Conservation (phyloP, 106 monocot genomes). For the Allium fistulosum region DNA sequence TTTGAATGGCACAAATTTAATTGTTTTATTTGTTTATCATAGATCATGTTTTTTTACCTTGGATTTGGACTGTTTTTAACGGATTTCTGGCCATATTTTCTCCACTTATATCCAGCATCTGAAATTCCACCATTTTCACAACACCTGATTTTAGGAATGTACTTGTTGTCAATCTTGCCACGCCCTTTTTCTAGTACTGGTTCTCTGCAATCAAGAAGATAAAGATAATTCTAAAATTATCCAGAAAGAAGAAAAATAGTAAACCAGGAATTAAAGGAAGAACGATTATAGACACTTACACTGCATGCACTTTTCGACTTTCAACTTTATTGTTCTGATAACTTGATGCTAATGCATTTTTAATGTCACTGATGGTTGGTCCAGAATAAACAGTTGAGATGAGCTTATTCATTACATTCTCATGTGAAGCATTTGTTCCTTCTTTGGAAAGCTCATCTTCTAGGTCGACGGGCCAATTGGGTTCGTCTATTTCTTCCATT, state of each 20-base stretch:
- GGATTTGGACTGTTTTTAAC: conserved; percentile 82
- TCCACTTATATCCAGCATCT: conserved; percentile 77
- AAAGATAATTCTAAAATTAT: too few species aligned
- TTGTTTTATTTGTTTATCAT: too few species aligned
- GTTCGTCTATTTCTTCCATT: conserved; percentile 23
- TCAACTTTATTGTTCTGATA: conserved; percentile 6
- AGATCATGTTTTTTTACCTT: too few species aligned
- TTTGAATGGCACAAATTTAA: too few species aligned
- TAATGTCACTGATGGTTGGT: conserved; percentile 61
- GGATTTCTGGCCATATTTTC: conserved; percentile 74
- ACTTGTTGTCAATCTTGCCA: conserved; percentile 74
- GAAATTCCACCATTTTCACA: conserved; percentile 35
- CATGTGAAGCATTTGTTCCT: conserved; percentile 1
- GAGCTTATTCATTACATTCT: conserved; percentile 52
- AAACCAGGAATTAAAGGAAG: neutral
- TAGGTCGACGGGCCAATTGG: conserved; percentile 12
- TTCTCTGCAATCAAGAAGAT: conserved; percentile 27
- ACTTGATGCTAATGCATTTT: conserved; percentile 45
- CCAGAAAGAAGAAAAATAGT: neutral
- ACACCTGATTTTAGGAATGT: conserved; percentile 64
- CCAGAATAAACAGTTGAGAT: conserved; percentile 67
- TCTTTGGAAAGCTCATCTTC: conserved; percentile 47
- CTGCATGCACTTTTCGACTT: conserved; percentile 8
- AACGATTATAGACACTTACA: conserved; percentile 14
- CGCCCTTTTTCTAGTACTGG: conserved; percentile 53